Evolutionary conservation across 2,329 filamentous ascomycete species (phyloP).

Genomic region (Pleomassaria siparia): DNA sequence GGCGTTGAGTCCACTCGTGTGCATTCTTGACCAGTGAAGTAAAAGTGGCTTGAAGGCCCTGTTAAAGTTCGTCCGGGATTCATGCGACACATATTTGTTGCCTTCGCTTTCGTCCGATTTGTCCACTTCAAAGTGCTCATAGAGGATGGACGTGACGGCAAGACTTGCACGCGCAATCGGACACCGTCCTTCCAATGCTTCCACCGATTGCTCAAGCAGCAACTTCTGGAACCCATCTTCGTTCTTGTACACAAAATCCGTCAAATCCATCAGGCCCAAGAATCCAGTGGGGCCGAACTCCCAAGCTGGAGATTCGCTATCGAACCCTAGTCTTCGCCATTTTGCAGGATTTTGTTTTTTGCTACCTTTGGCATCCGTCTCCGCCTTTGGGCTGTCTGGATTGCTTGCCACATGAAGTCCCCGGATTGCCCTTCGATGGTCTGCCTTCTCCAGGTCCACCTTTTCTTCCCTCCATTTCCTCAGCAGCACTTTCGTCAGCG

Average conservation of each 20-base stretch:
- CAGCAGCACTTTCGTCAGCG: constrained; percentile 82
- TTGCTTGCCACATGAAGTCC: constrained; percentile 81
- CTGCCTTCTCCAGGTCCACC: constrained; percentile 82
- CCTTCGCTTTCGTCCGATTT: constrained; percentile 77
- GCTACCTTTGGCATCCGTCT: constrained; percentile 52
- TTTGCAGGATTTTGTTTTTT: constrained; percentile 83
- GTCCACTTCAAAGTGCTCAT: constrained; percentile 94
- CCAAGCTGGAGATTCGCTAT: constrained; percentile 79
- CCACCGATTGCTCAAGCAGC: constrained; percentile 81
- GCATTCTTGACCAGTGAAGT: constrained; percentile 89
- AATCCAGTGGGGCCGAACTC: constrained; percentile 89
- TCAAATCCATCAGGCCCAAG: constrained; percentile 95
- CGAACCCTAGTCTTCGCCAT: constrained; percentile 90
- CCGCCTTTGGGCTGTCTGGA: constrained; percentile 56
- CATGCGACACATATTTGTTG: constrained; percentile 72
- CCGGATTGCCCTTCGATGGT: constrained; percentile 85
- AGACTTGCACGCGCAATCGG: constrained; percentile 86
- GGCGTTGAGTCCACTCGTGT: constrained; percentile 79
- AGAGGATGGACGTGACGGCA: constrained; percentile 82
- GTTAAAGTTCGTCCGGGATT: constrained; percentile 77
- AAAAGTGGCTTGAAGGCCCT: constrained; percentile 83
- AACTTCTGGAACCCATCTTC: constrained; percentile 92
- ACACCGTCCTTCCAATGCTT: constrained; percentile 71
- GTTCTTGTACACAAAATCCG: constrained; percentile 88
- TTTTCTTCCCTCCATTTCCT: constrained; percentile 84